These are phyloP conservation scores for Russula lepida DNA, from an alignment of 768 basidiomycete species.

Conservation along the genomic window DNA sequence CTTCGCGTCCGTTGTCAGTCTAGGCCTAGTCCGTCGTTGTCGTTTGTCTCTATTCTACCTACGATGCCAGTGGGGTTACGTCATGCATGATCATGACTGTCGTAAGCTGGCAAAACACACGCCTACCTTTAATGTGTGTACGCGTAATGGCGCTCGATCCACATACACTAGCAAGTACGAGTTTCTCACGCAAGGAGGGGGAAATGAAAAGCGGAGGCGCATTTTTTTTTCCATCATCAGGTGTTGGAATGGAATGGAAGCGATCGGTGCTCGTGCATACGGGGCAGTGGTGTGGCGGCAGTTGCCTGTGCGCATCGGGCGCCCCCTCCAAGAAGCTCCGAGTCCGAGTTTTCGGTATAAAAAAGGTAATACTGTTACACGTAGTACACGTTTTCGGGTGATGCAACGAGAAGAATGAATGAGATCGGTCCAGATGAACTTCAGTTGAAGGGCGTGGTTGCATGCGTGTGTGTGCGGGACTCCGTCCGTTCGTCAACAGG, in stretches of 20 bases:
- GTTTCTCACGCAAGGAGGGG: not conserved
- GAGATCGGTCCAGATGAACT: not conserved
- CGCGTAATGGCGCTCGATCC: not conserved
- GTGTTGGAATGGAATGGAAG: conserved; percentile 5
- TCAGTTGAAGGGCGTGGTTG: too few species aligned
- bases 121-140: not conserved
- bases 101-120: too few species aligned
- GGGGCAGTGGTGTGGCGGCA: not conserved
- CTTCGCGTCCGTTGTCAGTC: too few species aligned
- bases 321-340: not conserved
- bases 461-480: not conserved
- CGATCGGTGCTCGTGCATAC: not conserved
- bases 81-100: too few species aligned
- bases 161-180: not conserved
- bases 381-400: not conserved
- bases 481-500: not conserved
- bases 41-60: too few species aligned
- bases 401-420: not conserved
- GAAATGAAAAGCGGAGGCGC: not conserved
- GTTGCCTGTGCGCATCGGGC: not conserved
- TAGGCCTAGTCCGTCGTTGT: too few species aligned
- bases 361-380: not conserved
- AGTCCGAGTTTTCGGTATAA: conserved; percentile 3
- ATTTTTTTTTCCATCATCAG: not conserved
- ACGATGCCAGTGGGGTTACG: too few species aligned